A percentile compares a stretch with the other conserved stretches of the same genome.
phyloP scores from a whole-genome alignment of 352 stramenopile species.

The Globisporangium paddicum region DNA sequence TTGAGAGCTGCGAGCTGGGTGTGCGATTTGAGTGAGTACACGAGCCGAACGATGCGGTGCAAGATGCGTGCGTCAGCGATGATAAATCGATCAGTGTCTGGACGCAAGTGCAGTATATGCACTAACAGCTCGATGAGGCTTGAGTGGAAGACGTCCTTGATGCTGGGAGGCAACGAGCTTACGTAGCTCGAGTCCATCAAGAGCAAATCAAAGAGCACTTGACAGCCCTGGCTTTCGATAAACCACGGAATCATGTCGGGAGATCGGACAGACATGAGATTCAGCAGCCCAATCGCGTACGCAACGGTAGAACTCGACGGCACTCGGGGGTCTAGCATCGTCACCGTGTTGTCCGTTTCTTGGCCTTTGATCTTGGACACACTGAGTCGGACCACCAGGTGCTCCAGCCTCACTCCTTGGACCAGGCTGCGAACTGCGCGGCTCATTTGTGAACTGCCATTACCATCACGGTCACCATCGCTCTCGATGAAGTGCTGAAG shows the following conservation, averaged over 20 bases:
- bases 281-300: slow-evolving; percentile 7
- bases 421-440: slow-evolving; percentile 2
- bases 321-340: slow-evolving; percentile 10
- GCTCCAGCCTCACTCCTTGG: background rate
- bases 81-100: background rate
- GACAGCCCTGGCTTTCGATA: background rate
- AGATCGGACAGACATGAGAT: background rate
- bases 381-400: slow-evolving; percentile 2
- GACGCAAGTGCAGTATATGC: background rate
- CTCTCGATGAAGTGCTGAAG: background rate
- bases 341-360: slow-evolving; percentile 4
- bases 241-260: background rate
- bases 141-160: background rate
- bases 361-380: slow-evolving; percentile 6
- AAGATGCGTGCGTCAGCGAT: slow-evolving; percentile 18
- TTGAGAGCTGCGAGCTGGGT: slow-evolving; percentile 21
- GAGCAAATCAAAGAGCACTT: slow-evolving; percentile 9
- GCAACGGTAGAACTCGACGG: slow-evolving; percentile 8
- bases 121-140: background rate
- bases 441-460: background rate
- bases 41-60: slow-evolving; percentile 18
- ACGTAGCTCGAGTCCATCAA: background rate
- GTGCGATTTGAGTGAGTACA: slow-evolving; percentile 18
- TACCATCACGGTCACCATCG: background rate
- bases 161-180: background rate